Base-by-base conservation (phyloP, 2,329 filamentous ascomycete genomes). In the Apiospora arundinis region DNA sequence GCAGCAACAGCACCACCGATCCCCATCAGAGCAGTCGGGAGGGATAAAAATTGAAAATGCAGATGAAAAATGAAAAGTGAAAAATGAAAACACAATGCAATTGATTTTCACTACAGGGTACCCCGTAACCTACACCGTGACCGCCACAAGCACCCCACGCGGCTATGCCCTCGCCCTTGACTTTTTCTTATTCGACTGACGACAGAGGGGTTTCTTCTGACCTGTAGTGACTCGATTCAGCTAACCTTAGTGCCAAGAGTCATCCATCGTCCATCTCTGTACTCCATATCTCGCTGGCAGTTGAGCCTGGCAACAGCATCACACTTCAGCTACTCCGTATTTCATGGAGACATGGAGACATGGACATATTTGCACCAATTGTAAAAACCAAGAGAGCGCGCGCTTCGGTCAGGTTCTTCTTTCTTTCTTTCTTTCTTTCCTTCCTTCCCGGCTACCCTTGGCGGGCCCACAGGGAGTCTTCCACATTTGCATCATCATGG, bases 1-100 rank as follows among this genome's bases (percentile, higher is more conserved):
- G 79, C 80, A 82, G 74, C 79, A 82, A 82, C 80, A 81, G 75
- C 21, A 48, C 66, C 66, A 68, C 28, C 21, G 9, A n/a, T n/a
- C 28, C 32, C 37, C 56, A 63, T 77, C 75, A 79, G 79, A 81
- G n/a, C 56, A 76, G 77, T 77, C 76, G 76, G 75, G 76, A 76
- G 74, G 73, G 74, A 77, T 76, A 77, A 80, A 79, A n/a, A 73
- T 73, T n/a, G n/a, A n/a, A n/a, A n/a, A n/a, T n/a, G n/a, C n/a
- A n/a, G n/a, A n/a, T n/a, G n/a, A n/a, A n/a, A n/a, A n/a, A n/a
- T n/a, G n/a, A n/a, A n/a, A n/a, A n/a, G n/a, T n/a, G n/a, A n/a
- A n/a, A n/a, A n/a, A 72, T 73, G 40, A 63, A 5, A 63, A 63
- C n/a, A 40, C 56, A 9, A n/a, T 63, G 7, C 32, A 32, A 37